Percentiles rank a stretch among this genome's conserved stretches.
Conservation (phyloP, 1,284 basidiomycete genomes). For the Rhodotorula mucilaginosa region DNA sequence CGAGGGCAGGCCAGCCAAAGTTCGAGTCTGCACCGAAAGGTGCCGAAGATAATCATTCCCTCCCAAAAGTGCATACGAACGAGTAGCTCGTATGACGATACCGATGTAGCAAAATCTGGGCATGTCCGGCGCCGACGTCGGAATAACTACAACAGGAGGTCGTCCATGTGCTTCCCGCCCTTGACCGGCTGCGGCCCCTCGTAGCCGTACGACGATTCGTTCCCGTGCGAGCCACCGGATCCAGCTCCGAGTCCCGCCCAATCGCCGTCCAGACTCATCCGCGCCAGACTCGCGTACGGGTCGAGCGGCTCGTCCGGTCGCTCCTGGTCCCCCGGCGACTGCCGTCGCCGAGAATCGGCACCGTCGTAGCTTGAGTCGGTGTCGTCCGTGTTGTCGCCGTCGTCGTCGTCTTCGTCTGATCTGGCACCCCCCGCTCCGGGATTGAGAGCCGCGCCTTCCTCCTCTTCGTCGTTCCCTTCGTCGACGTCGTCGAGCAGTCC, state of each 20-base stretch:
- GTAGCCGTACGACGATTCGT: constrained; percentile 21
- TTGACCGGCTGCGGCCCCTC: constrained; percentile 11
- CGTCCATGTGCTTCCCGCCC: not conserved
- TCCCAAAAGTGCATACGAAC: no score
- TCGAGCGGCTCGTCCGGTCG: constrained; percentile 20
- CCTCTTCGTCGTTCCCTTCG: constrained; percentile 33
- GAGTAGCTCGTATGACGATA: no score
- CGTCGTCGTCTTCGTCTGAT: not conserved
- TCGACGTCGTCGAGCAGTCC: constrained; percentile 24
- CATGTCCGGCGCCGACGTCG: no score
- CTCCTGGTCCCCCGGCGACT: not conserved
- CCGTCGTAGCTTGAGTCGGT: not conserved
- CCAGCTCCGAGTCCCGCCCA: not conserved
- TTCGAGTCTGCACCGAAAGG: no score
- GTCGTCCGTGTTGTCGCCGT: not conserved
- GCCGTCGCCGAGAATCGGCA: not conserved
- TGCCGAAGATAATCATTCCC: no score
- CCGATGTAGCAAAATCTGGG: no score
- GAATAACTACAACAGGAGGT: constrained; percentile 18
- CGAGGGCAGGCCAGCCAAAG: no score
- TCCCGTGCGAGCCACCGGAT: not conserved
- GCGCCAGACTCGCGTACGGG: constrained; percentile 38
- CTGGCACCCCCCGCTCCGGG: not conserved
- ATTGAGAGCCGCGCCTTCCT: constrained; percentile 36
- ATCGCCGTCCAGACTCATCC: constrained; percentile 12